Evolutionary conservation across 2,329 filamentous ascomycete genomes (phyloP).

Genomic region (Aspergillus brunneoviolaceus): DNA sequence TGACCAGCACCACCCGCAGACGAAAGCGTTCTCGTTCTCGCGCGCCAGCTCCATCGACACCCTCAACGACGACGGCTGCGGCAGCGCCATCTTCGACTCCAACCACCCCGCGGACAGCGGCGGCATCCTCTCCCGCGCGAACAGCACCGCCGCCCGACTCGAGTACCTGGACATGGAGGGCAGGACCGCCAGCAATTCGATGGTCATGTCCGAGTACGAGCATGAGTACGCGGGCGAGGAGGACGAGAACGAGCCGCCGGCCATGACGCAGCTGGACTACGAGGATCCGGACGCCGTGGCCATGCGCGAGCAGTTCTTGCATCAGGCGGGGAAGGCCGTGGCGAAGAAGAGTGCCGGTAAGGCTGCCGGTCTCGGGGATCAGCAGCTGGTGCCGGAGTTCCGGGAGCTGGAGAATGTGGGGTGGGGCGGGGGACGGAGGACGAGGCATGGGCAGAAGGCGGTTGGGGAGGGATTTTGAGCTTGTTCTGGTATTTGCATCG

Average conservation of each 20-base stretch:
- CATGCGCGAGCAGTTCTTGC: constrained; percentile 57
- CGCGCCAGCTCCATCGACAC: constrained; percentile 53
- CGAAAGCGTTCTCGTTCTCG: constrained; percentile 26
- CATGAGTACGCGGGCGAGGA: constrained; percentile 21
- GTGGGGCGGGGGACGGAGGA: constrained; percentile 38
- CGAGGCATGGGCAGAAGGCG: constrained; percentile 30
- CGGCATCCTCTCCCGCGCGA: constrained; percentile 33
- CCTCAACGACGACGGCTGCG: constrained; percentile 46
- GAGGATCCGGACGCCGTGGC: constrained; percentile 54
- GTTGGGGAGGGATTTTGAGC: constrained; percentile 17
- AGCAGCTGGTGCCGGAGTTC: constrained; percentile 29
- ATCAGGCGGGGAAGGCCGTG: constrained; percentile 44
- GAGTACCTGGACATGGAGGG: constrained; percentile 29
- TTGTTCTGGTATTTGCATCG: neutral
- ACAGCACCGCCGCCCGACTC: constrained; percentile 25
- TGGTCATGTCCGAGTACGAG: neutral
- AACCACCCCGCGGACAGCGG: constrained; percentile 16
- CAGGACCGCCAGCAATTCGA: constrained; percentile 4
- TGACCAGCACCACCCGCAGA: neutral
- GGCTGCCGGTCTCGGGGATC: neutral
- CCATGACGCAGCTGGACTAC: constrained; percentile 50
- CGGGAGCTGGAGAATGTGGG: constrained; percentile 35
- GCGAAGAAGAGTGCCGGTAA: constrained; percentile 24
- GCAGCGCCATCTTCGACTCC: constrained; percentile 35
- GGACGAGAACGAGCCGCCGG: constrained; percentile 36